Base-by-base conservation (phyloP, 176 grass and related monocot species). In the Triticum timopheevii region DNA sequence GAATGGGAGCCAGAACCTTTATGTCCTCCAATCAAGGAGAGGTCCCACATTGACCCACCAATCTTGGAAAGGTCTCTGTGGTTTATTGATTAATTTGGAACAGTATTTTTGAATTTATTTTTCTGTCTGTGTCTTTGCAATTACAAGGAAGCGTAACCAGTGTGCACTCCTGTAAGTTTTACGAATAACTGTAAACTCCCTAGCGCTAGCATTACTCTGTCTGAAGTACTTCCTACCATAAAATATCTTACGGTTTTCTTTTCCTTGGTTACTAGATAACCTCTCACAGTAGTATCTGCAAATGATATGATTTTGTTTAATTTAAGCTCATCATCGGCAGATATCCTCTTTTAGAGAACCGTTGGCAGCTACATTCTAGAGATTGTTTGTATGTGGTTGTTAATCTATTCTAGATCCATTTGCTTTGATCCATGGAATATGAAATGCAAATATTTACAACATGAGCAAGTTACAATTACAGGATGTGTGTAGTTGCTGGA, bases 1-100 rank as follows among this genome's bases (percentile, higher is more conserved):
- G 92, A 96, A 81, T 98, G 92, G 93, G 86, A 91, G 52, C 96
- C 96, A 79, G 96, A 98, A 84, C 90, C 96, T 28, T 87, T 98
- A 61, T 92, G 92, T 54, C 93, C 93, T 88, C 86, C 90, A 28
- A 84, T 94, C 56, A 95, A 86, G 73, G 93, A 98, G 65, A 88
- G 77, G 13, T 80, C 86, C 58, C 36, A 17, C 69, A 78, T 81
- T 2, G 84, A 95, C 52, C 52, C 88, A 65, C 90, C 93, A 13
- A 86, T 65, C 84, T 49, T 95, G 74, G 96, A 98, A 94, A 95
- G 96, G 96, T 98, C 84, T 82, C 40, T 89, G 76, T 8, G 17
- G 13, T 5, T 3, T 66, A 45, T 52, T 2, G 40, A 8, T 49
- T 76, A 62, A 6, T 76, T 81, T 31, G 74, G 80, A 68, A 2